Percentiles rank a stretch among this genome's conserved stretches.
Evolutionary conservation across 1,284 basidiomycete species (phyloP).

Genomic region (Cryptococcus sp.): DNA sequence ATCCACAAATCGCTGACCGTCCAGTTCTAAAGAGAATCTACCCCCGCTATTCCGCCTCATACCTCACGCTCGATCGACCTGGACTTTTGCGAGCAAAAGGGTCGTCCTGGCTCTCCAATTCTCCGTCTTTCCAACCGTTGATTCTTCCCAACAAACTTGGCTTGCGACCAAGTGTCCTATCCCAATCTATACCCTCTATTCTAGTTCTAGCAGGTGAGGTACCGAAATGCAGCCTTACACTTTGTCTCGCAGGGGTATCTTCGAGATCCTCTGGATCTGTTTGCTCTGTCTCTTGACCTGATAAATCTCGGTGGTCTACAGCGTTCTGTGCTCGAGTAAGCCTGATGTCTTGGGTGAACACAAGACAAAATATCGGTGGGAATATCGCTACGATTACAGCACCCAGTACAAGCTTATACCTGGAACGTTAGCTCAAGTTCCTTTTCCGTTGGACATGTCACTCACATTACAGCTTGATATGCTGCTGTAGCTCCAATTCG

Average conservation of each 20-base stretch:
- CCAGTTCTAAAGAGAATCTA: no score
- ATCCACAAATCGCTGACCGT: no score
- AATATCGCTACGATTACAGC: conserved; percentile 42
- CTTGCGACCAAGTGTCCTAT: neutral
- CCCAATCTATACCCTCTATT: neutral
- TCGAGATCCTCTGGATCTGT: neutral
- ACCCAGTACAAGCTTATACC: conserved; percentile 36
- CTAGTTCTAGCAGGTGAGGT: neutral
- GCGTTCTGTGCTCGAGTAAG: conserved; percentile 51
- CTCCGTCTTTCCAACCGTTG: neutral
- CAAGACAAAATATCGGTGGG: conserved; percentile 42
- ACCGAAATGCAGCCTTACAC: neutral
- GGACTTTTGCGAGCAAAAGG: no score
- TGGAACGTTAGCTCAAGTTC: neutral
- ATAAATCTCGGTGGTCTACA: conserved; percentile 29
- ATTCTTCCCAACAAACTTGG: neutral
- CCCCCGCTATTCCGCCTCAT: no score
- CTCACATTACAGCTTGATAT: conserved; percentile 44
- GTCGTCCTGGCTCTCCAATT: neutral
- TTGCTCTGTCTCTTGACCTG: conserved; percentile 2
- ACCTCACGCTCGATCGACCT: no score
- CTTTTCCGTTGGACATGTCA: neutral
- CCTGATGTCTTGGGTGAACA: conserved; percentile 43
- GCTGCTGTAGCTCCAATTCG: conserved; percentile 57
- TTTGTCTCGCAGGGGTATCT: neutral